phyloP scores from a whole-genome alignment of 306 rosid genomes.

The Herpetospermum pedunculosum region DNA sequence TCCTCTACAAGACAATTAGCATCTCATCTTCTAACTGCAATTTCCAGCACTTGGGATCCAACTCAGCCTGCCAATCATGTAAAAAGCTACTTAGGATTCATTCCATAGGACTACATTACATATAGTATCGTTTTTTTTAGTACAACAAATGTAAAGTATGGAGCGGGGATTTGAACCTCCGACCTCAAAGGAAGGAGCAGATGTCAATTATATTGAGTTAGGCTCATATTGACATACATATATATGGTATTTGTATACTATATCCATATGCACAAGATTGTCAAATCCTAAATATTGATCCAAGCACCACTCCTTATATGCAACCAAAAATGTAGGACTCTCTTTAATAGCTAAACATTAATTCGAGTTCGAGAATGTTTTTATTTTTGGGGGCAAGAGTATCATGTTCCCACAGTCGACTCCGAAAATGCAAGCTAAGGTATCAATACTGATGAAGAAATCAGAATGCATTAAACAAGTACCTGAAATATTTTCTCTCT shows the following conservation, averaged over 20 bases:
- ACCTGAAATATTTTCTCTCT: constrained; percentile 78
- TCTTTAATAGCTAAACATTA: background rate
- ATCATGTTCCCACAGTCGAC: background rate
- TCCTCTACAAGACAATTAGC: constrained; percentile 10
- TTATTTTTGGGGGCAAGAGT: background rate
- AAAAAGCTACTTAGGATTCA: constrained; percentile 7
- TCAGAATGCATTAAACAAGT: background rate
- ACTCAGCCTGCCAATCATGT: constrained; percentile 61
- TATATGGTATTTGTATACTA: no score
- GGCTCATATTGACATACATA: no score
- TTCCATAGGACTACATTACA: background rate
- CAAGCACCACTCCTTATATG: background rate
- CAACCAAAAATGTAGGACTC: background rate
- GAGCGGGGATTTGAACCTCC: no score
- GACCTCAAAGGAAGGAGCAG: no score
- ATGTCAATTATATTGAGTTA: no score
- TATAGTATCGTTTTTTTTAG: no score
- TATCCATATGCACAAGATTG: background rate
- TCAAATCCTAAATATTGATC: background rate
- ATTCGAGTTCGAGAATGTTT: background rate
- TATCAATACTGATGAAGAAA: background rate
- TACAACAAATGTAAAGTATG: no score
- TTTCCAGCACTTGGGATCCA: constrained; percentile 92
- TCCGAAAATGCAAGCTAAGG: background rate
- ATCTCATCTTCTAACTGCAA: constrained; percentile 51